Evolutionary conservation across 345 rosid species (phyloP), one percentile per base, ranked within the genome.

Genomic region (Salix suchowensis): DNA sequence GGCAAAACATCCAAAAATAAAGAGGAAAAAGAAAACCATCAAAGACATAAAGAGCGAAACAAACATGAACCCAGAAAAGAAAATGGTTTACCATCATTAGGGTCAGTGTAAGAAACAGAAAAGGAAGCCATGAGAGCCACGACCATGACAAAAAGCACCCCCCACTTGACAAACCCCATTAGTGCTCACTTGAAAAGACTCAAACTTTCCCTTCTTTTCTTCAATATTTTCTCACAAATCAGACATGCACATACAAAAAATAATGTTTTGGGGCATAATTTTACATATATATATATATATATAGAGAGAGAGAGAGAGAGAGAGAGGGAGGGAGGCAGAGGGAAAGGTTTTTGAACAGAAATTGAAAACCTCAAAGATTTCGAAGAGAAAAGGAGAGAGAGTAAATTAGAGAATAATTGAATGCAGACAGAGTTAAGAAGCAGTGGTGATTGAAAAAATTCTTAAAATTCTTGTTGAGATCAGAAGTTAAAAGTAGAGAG

Each of bases 11-110:
- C 6, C n/a, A 77, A 67, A 65, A 32, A 65, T 5, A 36, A 44
- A 54, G 23, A 23, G 13, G 46, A 11, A 42, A 11, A 12, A 11
- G 46, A 42, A 10, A 10, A 42, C 14, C 34, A 62, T 74, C 71
- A 26, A 0, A 66, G 70, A 40, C 52, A 37, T 40, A 1, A 1
- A 28, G 24, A 3, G 64, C 19, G 70, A 24, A 21, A 50, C 18
- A 37, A 66, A 50, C 3, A 50, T 18, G 48, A 77, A 68, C 37
- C 71, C 54, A 13, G 52, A 68, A 21, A 24, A 68, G 23, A 77
- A 71, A 79, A 74, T 26, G 50, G 50, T 46, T 48, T 85, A 92
- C 97, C 93, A 77, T 92, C 97, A 71, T 88, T 85, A 80, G 76
- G 88, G 80, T 89, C 91, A 62, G 94, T 89, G 14, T 39, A 16